Conservation (phyloP, 1,284 basidiomycete species). For the Ustilago trichophora region DNA sequence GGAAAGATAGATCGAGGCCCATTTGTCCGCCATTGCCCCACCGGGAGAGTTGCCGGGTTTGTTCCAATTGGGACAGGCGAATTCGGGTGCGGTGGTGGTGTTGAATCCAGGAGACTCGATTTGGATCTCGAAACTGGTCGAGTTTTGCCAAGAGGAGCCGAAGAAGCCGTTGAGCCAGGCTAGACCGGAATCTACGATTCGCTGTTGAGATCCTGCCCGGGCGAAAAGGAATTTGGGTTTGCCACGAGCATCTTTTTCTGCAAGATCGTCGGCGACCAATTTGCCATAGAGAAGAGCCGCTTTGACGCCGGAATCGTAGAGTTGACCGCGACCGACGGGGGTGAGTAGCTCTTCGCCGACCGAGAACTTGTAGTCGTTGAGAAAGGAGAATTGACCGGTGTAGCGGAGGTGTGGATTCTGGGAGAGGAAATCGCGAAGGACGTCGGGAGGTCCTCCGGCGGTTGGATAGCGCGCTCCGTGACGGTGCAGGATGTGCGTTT, state of each 20-base stretch:
- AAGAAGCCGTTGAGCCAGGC: slow-evolving; percentile 57
- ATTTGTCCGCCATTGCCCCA: slow-evolving; percentile 31
- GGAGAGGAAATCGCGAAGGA: slow-evolving; percentile 34
- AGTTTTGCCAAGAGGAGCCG: slow-evolving; percentile 36
- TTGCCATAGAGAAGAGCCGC: slow-evolving; percentile 52
- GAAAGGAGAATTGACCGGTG: slow-evolving; percentile 52
- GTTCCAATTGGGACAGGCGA: slow-evolving; percentile 48
- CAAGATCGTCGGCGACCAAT: slow-evolving; percentile 31
- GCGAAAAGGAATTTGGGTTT: slow-evolving; percentile 52
- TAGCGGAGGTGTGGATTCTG: slow-evolving; percentile 31
- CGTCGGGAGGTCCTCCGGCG: slow-evolving; percentile 28
- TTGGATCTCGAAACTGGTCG: slow-evolving; percentile 61
- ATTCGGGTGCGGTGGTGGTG: slow-evolving; percentile 62
- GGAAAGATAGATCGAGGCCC: slow-evolving; percentile 58
- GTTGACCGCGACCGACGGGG: slow-evolving; percentile 58
- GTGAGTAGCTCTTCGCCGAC: slow-evolving; percentile 62
- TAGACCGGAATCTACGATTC: slow-evolving; percentile 61
- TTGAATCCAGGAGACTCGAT: slow-evolving; percentile 60
- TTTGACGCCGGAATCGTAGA: slow-evolving; percentile 55
- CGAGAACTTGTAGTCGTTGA: slow-evolving; percentile 55
- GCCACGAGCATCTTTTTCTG: slow-evolving; percentile 14
- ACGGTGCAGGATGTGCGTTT: slow-evolving; percentile 63
- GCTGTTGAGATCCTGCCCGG: slow-evolving; percentile 61
- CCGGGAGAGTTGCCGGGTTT: slow-evolving; percentile 21
- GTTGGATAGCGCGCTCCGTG: slow-evolving; percentile 64